Evolutionary conservation across 352 stramenopile genomes (phyloP), one percentile per base, ranked within the genome.

Genomic region (Phytophthora litchii): DNA sequence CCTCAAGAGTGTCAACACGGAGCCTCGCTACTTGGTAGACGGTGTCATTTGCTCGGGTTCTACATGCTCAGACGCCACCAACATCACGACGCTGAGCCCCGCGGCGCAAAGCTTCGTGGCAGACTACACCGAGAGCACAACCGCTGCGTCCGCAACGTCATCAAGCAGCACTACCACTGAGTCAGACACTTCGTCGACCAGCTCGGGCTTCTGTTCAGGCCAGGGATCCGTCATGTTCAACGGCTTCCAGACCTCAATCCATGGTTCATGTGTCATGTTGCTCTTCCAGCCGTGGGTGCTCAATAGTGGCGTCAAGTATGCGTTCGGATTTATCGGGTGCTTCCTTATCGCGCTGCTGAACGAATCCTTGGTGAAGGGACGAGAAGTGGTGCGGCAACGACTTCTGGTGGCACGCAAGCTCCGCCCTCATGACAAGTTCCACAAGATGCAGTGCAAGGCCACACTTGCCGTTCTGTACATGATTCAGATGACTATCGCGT

Each of bases 281-380:
- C 83, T 94, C 48, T 94, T 94, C 67, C 71, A 80, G 32, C 78
- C 84, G 25, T 94, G 84, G 84, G 79, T 92, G 43, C 77, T 94
- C 38, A 81, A 88, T 54, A 88, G 63, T 42, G 70, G 60, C 12
- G 36, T 81, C 50, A 94, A 94, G 68, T 94, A 94, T 66, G 57
- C 74, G 14, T 74, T 91, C 14, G 84, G 74, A 43, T 88, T 94
- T 35, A 65, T 90, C 16, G 84, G 78, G 1, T 83, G 78, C 43
- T 80, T 94, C 50, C 48, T 80, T 13, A 58, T 94, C 52, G 74
- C 78, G 1, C 31, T 91, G n/a, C 48, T 80, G 10, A 90, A 89
- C 54, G 83, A 93, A 52, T 83, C 70, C 16, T 63, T 92, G 3
- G 80, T 82, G 21, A 80, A 82, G 27, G 72, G 60, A 50, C 76